A percentile compares a stretch with the other conserved stretches of the same genome.
Evolutionary conservation across 2,329 filamentous ascomycete genomes (phyloP).

Genomic region (Didymella lethalis): DNA sequence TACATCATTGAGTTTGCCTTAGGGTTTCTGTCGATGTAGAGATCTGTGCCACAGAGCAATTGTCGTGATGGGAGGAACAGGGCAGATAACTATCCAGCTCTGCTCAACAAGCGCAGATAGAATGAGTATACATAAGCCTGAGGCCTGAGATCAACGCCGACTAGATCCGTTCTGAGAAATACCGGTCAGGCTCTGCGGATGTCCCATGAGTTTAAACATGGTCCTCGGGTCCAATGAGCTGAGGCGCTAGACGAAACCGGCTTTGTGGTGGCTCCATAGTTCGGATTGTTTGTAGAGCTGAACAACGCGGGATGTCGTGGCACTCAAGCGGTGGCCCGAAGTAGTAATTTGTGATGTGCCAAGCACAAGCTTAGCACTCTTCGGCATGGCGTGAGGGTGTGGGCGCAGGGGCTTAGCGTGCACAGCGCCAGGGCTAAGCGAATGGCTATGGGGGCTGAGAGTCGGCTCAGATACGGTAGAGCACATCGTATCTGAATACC

Average conservation of each 20-base stretch:
- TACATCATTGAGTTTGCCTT: neutral
- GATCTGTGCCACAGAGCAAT: too few species aligned
- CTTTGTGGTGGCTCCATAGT: constrained; percentile 19
- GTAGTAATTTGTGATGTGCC: constrained; percentile 29
- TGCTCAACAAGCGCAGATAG: constrained; percentile 18
- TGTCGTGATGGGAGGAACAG: neutral
- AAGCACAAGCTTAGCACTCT: constrained; percentile 27
- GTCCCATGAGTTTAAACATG: constrained; percentile 17
- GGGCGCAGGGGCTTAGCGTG: constrained; percentile 20
- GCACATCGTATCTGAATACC: constrained; percentile 1
- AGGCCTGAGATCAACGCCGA: constrained; percentile 10
- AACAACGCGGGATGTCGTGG: constrained; percentile 32
- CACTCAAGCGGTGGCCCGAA: constrained; percentile 25
- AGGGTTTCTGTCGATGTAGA: too few species aligned
- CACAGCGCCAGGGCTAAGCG: constrained; percentile 26
- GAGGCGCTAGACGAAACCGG: constrained; percentile 18
- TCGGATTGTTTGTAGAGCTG: constrained; percentile 27
- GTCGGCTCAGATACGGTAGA: neutral
- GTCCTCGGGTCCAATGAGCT: constrained; percentile 24
- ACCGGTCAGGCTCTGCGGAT: constrained; percentile 24
- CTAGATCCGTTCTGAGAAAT: constrained; percentile 9
- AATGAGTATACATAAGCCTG: constrained; percentile 12
- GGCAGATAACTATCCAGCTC: neutral
- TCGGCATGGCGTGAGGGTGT: constrained; percentile 17
- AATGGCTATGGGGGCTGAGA: constrained; percentile 16